Evolutionary conservation across 2,329 filamentous ascomycete species (phyloP).

Genomic region (Fonsecaea monophora): DNA sequence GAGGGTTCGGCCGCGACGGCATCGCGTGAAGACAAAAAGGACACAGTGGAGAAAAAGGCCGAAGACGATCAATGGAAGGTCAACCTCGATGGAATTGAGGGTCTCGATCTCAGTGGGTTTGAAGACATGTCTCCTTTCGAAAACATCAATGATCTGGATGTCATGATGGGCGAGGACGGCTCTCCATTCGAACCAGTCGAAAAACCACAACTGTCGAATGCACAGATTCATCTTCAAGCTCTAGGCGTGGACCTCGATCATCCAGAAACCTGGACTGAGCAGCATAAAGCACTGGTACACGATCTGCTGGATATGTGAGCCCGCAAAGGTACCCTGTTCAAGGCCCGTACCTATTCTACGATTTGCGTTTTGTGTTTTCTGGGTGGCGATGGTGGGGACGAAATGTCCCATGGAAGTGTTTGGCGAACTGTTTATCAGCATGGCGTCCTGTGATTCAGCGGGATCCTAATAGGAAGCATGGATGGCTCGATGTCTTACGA

Average conservation of each 20-base stretch:
- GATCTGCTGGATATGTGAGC: constrained; percentile 22
- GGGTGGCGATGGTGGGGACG: background rate
- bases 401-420: background rate
- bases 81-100: constrained; percentile 34
- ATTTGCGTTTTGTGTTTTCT: constrained; percentile 1
- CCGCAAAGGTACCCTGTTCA: background rate
- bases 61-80: constrained; percentile 35
- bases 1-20: constrained; percentile 20
- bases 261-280: constrained; percentile 29
- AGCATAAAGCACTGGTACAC: constrained; percentile 26
- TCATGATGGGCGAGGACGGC: constrained; percentile 30
- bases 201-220: constrained; percentile 24
- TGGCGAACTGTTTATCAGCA: constrained; percentile 2
- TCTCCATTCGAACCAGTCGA: constrained; percentile 31
- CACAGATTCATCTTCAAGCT: constrained; percentile 21
- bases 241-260: constrained; percentile 30
- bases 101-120: constrained; percentile 35
- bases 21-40: constrained; percentile 22
- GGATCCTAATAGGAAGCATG: constrained; percentile 1
- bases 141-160: constrained; percentile 28
- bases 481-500: constrained; percentile 5
- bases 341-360: background rate
- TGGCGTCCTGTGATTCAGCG: constrained; percentile 8
- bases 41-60: constrained; percentile 15
- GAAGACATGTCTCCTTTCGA: constrained; percentile 33